Base-by-base conservation (phyloP, 2,329 filamentous ascomycete species). In the Chrysoporthe cubensis region DNA sequence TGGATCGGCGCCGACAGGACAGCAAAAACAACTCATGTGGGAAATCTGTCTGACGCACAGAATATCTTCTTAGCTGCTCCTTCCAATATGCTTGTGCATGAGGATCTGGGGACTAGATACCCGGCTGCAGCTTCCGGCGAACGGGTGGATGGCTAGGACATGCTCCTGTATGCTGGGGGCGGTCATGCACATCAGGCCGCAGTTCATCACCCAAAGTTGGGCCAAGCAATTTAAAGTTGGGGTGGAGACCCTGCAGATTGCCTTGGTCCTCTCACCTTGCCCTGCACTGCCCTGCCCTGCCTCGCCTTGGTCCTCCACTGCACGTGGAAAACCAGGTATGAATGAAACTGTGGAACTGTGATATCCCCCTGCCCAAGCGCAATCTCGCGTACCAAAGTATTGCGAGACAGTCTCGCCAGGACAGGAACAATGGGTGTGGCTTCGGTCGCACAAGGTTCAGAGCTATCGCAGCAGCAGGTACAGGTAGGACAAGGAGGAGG, bases 211-310 rank as follows among this genome's bases (percentile, higher is more conserved):
- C 21, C 50, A 52, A 52, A 32, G 26, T 52, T 16, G 50, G 5
- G 16, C 54, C 32, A 21, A n/a, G 54, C 34, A 57, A 57, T 57
- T 57, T 57, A 57, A 57, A 57, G 54, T 57, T 57, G 54, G 54
- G 34, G 54, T 57, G 54, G 54, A 40, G 54, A 57, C 34, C 54
- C 54, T 57, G 34, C 54, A 57, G 54, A 57, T 57, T 57, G 54
- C 54, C 54, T 16, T 40, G 54, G 8, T 37, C 21, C 48, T 52
- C 48, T 26, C n/a, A 7, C 46, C 46, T 46, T 48, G 46, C 46
- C 46, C 6, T 48, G 44, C 44, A 0, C 43, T 44, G 43, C 21
- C 18, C 46, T 50, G n/a, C 4, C 48, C 21, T 26, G 48, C n/a
- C 48, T 52, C 14, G 16, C 48, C 21, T 26, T 9, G 48, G 3